These are phyloP conservation scores for Diaporthe ilicicola DNA, from an alignment of 2,329 filamentous ascomycete genomes.

Conservation along the genomic window DNA sequence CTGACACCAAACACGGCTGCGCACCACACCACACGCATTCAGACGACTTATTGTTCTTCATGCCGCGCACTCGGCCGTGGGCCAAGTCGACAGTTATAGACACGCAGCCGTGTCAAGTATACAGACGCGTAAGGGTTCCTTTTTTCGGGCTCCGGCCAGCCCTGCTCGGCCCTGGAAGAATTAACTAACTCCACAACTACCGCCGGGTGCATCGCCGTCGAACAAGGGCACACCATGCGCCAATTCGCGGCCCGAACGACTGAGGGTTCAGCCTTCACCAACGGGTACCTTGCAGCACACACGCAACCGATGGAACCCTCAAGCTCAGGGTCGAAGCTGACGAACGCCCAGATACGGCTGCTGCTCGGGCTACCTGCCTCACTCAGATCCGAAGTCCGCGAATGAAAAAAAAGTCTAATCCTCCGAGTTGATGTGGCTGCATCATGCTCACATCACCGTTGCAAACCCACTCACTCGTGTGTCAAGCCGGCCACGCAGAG, in stretches of 20 bases:
- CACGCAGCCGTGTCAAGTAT: conserved; percentile 11
- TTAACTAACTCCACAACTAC: conserved; percentile 3
- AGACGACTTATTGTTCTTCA: not conserved
- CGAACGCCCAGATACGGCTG: not conserved
- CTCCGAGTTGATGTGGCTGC: not conserved
- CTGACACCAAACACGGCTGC: not conserved
- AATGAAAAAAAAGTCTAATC: conserved; percentile 3
- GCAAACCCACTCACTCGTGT: not conserved
- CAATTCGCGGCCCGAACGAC: conserved; percentile 22
- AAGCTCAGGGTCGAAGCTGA: not conserved
- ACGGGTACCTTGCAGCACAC: conserved; percentile 9
- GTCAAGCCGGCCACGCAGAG: not conserved
- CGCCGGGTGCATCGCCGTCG: not conserved
- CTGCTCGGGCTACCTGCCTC: conserved; percentile 8
- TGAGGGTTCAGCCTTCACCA: not conserved
- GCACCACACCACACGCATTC: not conserved
- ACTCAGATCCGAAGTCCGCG: conserved; percentile 1
- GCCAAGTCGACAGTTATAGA: conserved; percentile 6
- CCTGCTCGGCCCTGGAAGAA: not conserved
- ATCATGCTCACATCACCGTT: not conserved
- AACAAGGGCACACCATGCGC: conserved; percentile 20
- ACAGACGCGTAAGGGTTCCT: conserved; percentile 12
- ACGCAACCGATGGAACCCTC: conserved; percentile 1
- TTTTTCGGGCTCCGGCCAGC: not conserved
- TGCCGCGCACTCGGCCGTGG: conserved; percentile 1